Percentiles rank a stretch among this genome's conserved stretches.
Conservation (phyloP, 306 rosid genomes). For the Cicer pinnatifidum region DNA sequence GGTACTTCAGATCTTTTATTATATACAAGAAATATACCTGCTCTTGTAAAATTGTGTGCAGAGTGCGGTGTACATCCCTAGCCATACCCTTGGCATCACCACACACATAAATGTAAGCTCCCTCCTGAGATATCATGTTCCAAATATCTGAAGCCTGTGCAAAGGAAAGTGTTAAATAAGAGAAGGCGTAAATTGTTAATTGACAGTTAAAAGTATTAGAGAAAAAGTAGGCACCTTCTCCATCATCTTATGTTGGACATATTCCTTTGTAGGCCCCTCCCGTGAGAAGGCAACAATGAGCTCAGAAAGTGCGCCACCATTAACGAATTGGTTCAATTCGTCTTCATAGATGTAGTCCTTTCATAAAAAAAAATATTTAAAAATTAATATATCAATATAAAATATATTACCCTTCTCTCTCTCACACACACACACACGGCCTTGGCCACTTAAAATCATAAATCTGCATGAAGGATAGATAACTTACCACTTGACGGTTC, state of each 20-base stretch:
- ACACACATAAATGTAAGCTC: conserved; percentile 87
- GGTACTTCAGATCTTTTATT: background rate
- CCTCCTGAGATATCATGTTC: conserved; percentile 84
- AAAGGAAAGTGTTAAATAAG: conserved; percentile 38
- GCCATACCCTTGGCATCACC: conserved; percentile 99
- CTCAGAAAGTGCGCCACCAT: conserved; percentile 81
- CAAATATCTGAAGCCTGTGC: conserved; percentile 89
- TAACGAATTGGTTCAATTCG: conserved; percentile 73
- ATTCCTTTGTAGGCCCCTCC: conserved; percentile 85
- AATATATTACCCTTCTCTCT: background rate
- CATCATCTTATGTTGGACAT: conserved; percentile 93
- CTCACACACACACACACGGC: background rate
- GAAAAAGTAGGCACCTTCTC: conserved; percentile 65
- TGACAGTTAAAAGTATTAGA: conserved; percentile 14
- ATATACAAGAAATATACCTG: conserved; percentile 56
- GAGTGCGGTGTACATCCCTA: conserved; percentile 90
- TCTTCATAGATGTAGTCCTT: conserved; percentile 95
- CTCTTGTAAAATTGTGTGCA: conserved; percentile 81
- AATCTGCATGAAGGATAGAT: conserved; percentile 18
- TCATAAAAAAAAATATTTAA: conserved; percentile 3
- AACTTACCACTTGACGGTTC: conserved; percentile 77
- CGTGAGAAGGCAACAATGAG: conserved; percentile 93
- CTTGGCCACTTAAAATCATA: conserved; percentile 6
- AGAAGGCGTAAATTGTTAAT: background rate
- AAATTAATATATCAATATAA: conserved; percentile 7